These are phyloP conservation scores for Erodium texanum DNA, from an alignment of 441 rosid species.

Conservation along the genomic window DNA sequence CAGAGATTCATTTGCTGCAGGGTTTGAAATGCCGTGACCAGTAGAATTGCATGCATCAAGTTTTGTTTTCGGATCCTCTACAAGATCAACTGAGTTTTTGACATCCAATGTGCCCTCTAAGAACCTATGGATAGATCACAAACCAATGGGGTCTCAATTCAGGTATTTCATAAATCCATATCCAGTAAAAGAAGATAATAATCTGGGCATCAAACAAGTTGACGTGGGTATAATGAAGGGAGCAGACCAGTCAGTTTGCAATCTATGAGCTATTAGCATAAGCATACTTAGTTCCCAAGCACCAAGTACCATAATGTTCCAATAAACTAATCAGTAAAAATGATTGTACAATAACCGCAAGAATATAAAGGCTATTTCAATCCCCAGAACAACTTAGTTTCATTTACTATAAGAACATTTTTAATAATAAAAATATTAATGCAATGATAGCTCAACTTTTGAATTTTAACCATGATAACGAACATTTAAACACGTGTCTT, in stretches of 20 bases:
- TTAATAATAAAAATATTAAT: background rate
- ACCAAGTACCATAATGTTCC: too few relatives aligned
- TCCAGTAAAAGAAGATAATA: background rate
- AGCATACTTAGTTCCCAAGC: too few relatives aligned
- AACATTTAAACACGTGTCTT: too few relatives aligned
- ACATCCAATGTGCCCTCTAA: conserved; percentile 53
- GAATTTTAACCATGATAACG: too few relatives aligned
- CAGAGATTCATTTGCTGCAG: background rate
- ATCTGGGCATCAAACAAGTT: background rate
- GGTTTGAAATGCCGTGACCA: conserved; percentile 27
- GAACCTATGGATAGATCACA: conserved; percentile 39
- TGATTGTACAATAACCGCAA: too few relatives aligned
- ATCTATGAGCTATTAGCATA: too few relatives aligned
- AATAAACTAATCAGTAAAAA: too few relatives aligned
- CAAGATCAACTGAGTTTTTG: conserved; percentile 23
- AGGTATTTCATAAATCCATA: background rate
- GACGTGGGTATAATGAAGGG: background rate
- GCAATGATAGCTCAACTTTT: background rate
- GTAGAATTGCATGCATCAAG: conserved; percentile 19
- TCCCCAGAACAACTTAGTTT: too few relatives aligned
- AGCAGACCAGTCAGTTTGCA: too few relatives aligned
- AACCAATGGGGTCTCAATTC: conserved; percentile 7
- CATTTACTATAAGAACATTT: too few relatives aligned
- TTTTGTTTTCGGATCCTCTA: conserved; percentile 27
- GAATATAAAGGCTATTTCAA: too few relatives aligned